Base-by-base conservation (phyloP, 768 basidiomycete genomes). In the Dioszegia hungarica region DNA sequence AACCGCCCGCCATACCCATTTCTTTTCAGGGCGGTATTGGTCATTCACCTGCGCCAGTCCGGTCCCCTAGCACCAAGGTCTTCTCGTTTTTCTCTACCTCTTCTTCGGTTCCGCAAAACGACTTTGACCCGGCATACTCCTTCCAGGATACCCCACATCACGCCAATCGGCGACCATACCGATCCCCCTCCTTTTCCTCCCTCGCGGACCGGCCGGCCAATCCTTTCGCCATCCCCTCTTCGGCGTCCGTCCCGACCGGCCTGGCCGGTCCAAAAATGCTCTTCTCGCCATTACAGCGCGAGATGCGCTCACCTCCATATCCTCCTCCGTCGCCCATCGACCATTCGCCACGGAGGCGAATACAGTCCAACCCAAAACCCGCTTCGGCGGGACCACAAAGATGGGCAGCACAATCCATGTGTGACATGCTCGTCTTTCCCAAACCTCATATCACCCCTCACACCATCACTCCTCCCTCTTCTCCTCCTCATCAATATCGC, bases 181-280 rank as follows among this genome's bases (percentile, higher is more conserved):
- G 59, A 43, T 66, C 68, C 10, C 58, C 60, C 19, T 70, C 64
- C 5, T 62, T 62, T 39, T 53, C 36, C 44, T 61, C 62, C 3
- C 24, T 66, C 5, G 36, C 56, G 9, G 56, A 64, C 12, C 40
- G 17, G 11, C 19, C 31, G 8, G 41, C 56, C 4, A 25, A 50
- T 28, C 33, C 51, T 8, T 22, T 22, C 17, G n/a, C 59, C 11
- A 46, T 71, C 3, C 67, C 70, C 12, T 63, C 70, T 10, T 63
- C 63, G 5, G 52, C 62, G 1, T 68, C 67, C 24, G 70, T 72
- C n/a, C 70, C 70, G 31, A 72, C 70, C 33, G 70, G 70, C 19
- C 56, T 72, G 8, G 40, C 55, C 11, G 63, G 56, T 15, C 70
- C 62, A 2, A 68, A 63, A 46, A 56, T 72, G 43, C 56, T 72